Conservation (phyloP, 768 basidiomycete genomes). For the Boletus rubroflammeus region DNA sequence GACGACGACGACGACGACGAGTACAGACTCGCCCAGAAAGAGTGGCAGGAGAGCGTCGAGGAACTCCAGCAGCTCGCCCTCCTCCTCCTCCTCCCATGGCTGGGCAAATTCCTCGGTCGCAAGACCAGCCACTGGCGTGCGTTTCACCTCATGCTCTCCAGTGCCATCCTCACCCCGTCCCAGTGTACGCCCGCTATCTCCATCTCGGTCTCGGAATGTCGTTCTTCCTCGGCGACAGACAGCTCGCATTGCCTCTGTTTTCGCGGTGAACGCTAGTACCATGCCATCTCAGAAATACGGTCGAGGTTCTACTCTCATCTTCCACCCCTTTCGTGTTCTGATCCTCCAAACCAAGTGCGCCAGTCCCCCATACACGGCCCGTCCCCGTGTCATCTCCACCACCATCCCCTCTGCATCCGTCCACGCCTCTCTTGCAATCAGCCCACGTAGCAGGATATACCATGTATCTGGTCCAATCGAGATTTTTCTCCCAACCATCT, state of each 20-base stretch:
- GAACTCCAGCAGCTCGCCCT: constrained; percentile 81
- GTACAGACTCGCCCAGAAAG: constrained; percentile 72
- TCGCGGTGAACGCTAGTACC: constrained; percentile 14
- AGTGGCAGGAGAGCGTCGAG: constrained; percentile 89
- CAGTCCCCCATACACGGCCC: constrained; percentile 44
- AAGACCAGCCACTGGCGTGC: constrained; percentile 83
- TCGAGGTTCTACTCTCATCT: constrained; percentile 24
- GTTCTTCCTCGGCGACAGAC: constrained; percentile 54
- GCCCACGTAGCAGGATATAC: constrained; percentile 68
- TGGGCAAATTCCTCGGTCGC: constrained; percentile 87
- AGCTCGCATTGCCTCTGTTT: constrained; percentile 10
- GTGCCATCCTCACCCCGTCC: constrained; percentile 10
- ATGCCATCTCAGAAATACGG: constrained; percentile 24
- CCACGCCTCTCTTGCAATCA: constrained; percentile 59
- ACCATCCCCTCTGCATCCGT: constrained; percentile 56
- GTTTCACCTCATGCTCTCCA: constrained; percentile 27
- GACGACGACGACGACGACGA: constrained; percentile 75
- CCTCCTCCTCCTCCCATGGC: constrained; percentile 76
- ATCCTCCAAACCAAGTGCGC: constrained; percentile 49
- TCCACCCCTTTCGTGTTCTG: constrained; percentile 37
- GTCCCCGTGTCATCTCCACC: constrained; percentile 52
- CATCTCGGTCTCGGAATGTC: constrained; percentile 57
- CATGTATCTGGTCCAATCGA: constrained; percentile 63
- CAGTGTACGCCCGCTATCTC: constrained; percentile 71
- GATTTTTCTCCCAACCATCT: constrained; percentile 52